Evolutionary conservation across 495 filamentous ascomycete genomes (phyloP).

Genomic region (Penicillium lagena): DNA sequence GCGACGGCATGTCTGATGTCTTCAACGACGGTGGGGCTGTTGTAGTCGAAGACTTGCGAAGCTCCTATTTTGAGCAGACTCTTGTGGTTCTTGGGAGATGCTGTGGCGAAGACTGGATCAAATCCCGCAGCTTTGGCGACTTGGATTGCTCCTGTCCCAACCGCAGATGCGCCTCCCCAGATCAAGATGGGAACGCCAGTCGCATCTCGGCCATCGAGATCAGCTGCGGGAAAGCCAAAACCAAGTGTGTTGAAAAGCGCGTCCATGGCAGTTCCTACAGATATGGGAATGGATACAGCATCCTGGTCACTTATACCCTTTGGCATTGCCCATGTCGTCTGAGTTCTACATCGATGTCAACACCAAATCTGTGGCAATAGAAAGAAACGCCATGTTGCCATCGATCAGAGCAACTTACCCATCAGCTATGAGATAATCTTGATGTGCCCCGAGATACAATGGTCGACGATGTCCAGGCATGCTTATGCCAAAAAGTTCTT

Average conservation of each 20-base stretch:
- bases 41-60: constrained; percentile 22
- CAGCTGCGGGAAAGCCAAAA: constrained; percentile 17
- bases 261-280: not conserved
- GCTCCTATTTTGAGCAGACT: constrained; percentile 19
- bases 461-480: not conserved
- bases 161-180: constrained; percentile 19
- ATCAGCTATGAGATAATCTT: not conserved
- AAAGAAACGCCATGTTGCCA: no score
- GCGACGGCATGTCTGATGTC: no score
- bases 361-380: no score
- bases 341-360: no score
- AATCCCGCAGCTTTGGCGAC: constrained; percentile 15
- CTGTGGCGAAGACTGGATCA: constrained; percentile 21
- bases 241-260: constrained; percentile 28
- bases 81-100: constrained; percentile 19
- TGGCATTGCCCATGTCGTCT: not conserved
- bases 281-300: not conserved
- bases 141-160: constrained; percentile 20
- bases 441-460: not conserved
- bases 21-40: no score
- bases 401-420: not conserved
- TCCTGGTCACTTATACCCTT: not conserved
- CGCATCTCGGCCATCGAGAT: constrained; percentile 1
- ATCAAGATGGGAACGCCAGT: constrained; percentile 13
- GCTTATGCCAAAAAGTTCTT: not conserved